Conservation (phyloP, 169 alveolate species). For the Eimeria necatrix region DNA sequence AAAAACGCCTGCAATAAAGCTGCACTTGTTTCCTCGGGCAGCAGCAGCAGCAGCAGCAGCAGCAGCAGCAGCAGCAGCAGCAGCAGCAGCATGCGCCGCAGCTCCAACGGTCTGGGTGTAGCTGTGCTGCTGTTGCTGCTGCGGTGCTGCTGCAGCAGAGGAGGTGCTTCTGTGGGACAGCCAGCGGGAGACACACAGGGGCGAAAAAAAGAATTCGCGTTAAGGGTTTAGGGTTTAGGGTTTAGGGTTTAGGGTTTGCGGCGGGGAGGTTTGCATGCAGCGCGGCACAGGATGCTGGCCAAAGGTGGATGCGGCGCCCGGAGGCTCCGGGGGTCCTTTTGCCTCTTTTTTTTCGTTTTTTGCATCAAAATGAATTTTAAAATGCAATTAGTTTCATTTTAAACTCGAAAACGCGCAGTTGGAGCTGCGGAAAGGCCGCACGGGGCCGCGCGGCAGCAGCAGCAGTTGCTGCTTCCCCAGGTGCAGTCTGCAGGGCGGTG, state of each 20-base stretch:
- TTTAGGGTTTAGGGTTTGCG: background rate
- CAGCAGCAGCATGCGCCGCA: background rate
- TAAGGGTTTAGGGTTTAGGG: background rate
- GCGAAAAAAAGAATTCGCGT: background rate
- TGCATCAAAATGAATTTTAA: background rate
- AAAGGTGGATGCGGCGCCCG: background rate
- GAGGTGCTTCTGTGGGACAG: background rate
- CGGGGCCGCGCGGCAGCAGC: too few relatives aligned
- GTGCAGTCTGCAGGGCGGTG: too few relatives aligned
- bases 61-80: conserved; percentile 51
- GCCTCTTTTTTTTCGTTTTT: background rate
- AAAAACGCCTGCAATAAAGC: background rate
- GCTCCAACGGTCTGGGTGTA: background rate
- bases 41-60: conserved; percentile 28
- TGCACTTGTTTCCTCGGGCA: background rate
- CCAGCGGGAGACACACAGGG: conserved; percentile 1
- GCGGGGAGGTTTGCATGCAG: background rate
- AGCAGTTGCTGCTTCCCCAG: too few relatives aligned
- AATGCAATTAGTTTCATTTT: background rate
- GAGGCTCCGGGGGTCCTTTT: background rate
- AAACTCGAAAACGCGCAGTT: too few relatives aligned
- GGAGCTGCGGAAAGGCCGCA: too few relatives aligned
- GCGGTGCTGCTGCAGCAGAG: conserved; percentile 16
- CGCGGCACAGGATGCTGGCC: background rate
- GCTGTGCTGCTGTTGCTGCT: background rate